Evolutionary conservation across 2,329 filamentous ascomycete species (phyloP).

Genomic region (Stagonosporopsis chrysanthemi): DNA sequence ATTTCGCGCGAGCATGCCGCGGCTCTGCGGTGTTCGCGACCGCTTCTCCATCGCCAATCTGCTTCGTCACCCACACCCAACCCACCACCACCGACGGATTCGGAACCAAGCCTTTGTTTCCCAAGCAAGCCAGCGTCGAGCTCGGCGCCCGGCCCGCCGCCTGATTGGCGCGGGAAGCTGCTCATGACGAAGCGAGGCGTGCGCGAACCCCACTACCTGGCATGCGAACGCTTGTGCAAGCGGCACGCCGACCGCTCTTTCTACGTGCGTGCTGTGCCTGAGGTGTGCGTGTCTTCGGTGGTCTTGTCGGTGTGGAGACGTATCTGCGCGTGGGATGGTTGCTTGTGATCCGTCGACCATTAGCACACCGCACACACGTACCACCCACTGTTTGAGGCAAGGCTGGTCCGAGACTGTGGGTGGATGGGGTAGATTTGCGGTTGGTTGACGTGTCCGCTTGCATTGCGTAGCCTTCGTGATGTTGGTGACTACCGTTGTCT

Average conservation of each 20-base stretch:
- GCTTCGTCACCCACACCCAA: slow-evolving; percentile 9
- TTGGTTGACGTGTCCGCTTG: neutral
- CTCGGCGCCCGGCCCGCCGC: neutral
- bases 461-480: neutral
- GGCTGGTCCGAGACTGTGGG: neutral
- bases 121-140: neutral
- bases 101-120: neutral
- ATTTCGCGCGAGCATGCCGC: slow-evolving; percentile 1
- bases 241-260: slow-evolving; percentile 15
- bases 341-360: neutral
- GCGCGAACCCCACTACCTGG: neutral
- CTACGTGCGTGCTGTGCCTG: neutral
- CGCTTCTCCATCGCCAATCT: neutral
- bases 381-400: neutral
- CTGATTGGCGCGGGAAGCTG: slow-evolving; percentile 3
- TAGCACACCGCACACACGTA: neutral
- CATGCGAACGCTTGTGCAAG: slow-evolving; percentile 11
- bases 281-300: neutral
- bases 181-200: slow-evolving; percentile 5
- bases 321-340: neutral
- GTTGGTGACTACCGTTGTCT: neutral
- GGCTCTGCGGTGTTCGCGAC: slow-evolving; percentile 15
- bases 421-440: neutral
- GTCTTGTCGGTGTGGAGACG: slow-evolving; percentile 3
- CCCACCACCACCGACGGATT: neutral